Conservation (phyloP, 345 rosid genomes). For the Gossypium herbaceum region DNA sequence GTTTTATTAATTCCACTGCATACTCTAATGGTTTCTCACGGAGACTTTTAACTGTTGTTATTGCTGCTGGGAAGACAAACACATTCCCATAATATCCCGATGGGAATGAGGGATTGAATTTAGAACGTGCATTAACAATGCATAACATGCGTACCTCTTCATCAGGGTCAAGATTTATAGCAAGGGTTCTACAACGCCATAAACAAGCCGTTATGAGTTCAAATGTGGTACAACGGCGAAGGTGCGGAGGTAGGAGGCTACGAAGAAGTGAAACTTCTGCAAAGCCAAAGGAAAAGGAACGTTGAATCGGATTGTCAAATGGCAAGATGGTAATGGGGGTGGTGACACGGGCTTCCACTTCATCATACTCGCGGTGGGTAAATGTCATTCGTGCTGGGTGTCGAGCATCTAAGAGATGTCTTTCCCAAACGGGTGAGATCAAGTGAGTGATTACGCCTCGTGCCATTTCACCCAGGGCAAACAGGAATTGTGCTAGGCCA, state of each 20-base stretch:
- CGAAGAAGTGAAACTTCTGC: constrained; percentile 8
- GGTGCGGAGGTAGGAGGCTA: constrained; percentile 18
- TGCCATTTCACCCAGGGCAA: background rate
- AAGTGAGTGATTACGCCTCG: background rate
- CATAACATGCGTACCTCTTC: background rate
- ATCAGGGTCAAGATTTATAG: background rate
- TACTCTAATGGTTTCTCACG: background rate
- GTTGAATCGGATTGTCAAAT: background rate
- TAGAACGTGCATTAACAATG: background rate
- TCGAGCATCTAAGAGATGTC: constrained; percentile 3
- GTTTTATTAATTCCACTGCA: constrained; percentile 2
- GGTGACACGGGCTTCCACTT: background rate
- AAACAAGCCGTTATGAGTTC: constrained; percentile 6
- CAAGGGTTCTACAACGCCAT: constrained; percentile 12
- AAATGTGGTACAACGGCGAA: background rate
- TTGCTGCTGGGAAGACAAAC: background rate
- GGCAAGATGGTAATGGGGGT: background rate
- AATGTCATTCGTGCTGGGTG: background rate
- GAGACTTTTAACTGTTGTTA: background rate
- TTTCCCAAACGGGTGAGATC: constrained; percentile 1
- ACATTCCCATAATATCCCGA: constrained; percentile 1
- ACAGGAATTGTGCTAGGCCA: background rate
- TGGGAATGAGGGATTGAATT: background rate
- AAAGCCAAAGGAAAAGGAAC: constrained; percentile 19
- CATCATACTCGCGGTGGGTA: constrained; percentile 11